Evolutionary conservation across 2,329 filamentous ascomycete species (phyloP), one percentile per base, ranked within the genome.

Genomic region (Fusarium sp.): DNA sequence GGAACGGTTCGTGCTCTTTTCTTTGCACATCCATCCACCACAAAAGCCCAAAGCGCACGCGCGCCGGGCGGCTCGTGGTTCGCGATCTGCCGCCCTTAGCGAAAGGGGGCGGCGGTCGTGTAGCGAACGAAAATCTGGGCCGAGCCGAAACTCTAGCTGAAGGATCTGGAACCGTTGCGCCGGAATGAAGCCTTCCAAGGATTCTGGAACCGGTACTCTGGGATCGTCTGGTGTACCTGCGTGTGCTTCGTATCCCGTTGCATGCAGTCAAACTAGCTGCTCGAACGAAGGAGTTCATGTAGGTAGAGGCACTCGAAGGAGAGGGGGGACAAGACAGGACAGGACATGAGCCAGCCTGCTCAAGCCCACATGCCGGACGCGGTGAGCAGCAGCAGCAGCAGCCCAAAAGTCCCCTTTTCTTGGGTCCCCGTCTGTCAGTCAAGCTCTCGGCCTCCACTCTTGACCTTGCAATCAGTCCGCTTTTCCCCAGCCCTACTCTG

Each of bases 401-500:
- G 48, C 18, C 48, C 48, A 54, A 54, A 7, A 67, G 41, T 58
- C 43, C 39, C 60, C 68, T 43, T 56, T 69, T 69, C 29, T 56
- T 27, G 24, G 59, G 65, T 45, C 65, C 59, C 59, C 18, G 33
- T 31, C 48, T 52, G 48, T 52, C 43, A 58, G 20, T 41, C 52
- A 48, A 37, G 22, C 18, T 62, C 59, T 52, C 72, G 57, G 72
- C 68, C 68, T 72, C 68, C 72, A 60, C 72, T 60, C 63, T 72
- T 59, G 37, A 27, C 50, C 50, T 37, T 41, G 52, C 59, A 48
- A 48, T 31, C 50, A 74, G 68, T 65, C 71, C 68, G 61, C 68
- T 60, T 72, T 72, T 58, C 65, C 50, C 64, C 72, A 74, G 72
- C 72, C 72, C 68, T 74, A 75, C 72, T 54, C 27, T 54, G 48